phyloP scores from a whole-genome alignment of 441 rosid genomes.

The Daphne laureola region DNA sequence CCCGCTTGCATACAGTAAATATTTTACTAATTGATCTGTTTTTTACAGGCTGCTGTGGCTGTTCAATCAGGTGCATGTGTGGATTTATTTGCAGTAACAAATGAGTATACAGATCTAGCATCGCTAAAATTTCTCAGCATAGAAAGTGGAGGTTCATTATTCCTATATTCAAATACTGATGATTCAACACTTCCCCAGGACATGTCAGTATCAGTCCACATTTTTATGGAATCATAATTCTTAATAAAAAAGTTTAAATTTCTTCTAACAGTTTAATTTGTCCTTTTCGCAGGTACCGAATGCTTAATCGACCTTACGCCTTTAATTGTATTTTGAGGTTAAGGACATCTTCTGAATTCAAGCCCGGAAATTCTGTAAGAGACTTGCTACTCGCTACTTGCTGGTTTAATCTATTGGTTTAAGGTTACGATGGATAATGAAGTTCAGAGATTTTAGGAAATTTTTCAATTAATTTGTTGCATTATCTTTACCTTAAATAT shows the following conservation, averaged over 20 bases:
- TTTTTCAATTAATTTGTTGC: neutral
- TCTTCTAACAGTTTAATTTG: neutral
- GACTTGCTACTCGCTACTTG: constrained; percentile 5
- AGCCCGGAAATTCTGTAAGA: constrained; percentile 85
- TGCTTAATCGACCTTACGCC: constrained; percentile 93
- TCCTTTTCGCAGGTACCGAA: constrained; percentile 56
- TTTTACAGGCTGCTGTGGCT: constrained; percentile 88
- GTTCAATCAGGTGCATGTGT: constrained; percentile 98
- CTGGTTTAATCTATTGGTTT: neutral
- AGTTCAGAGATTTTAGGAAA: neutral
- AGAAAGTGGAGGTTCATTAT: constrained; percentile 93
- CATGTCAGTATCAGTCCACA: constrained; percentile 52
- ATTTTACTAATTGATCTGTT: constrained; percentile 30
- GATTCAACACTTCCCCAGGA: constrained; percentile 99
- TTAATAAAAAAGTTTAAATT: neutral
- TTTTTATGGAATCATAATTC: no score
- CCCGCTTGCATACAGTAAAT: constrained; percentile 5
- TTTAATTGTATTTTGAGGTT: constrained; percentile 81
- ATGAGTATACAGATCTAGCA: constrained; percentile 97
- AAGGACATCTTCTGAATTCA: constrained; percentile 92
- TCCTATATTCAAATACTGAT: constrained; percentile 83
- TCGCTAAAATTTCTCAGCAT: constrained; percentile 95
- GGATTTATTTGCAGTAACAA: constrained; percentile 90
- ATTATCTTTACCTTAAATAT: neutral
- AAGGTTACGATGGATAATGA: no score